A percentile compares a stretch with the other conserved stretches of the same genome.
Evolutionary conservation across 2,329 filamentous ascomycete species (phyloP).

Genomic region (Pseudogymnoascus sp.): DNA sequence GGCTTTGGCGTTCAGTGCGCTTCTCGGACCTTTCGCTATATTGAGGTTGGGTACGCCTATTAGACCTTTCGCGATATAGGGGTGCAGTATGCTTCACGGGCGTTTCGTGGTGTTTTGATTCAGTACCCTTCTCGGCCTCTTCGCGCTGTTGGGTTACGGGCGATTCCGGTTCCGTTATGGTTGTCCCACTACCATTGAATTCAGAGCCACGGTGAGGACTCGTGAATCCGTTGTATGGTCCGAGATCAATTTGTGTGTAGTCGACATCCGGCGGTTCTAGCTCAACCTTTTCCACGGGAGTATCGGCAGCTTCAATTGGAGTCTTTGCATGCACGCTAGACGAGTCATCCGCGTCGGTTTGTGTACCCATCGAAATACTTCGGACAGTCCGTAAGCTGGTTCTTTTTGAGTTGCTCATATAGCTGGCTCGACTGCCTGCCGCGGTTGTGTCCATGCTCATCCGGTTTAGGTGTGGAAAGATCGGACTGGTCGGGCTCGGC

Average conservation of each 20-base stretch:
- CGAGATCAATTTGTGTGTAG: slow-evolving; percentile 50
- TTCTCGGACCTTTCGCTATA: slow-evolving; percentile 28
- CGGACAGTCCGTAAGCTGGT: slow-evolving; percentile 55
- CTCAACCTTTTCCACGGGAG: slow-evolving; percentile 34
- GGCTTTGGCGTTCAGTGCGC: slow-evolving; percentile 27
- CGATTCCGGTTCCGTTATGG: neutral
- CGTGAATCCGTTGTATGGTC: slow-evolving; percentile 29
- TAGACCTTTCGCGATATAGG: slow-evolving; percentile 23
- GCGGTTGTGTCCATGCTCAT: slow-evolving; percentile 61
- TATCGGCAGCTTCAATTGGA: slow-evolving; percentile 24
- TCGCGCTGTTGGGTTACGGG: slow-evolving; percentile 25
- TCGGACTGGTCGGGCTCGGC: slow-evolving; percentile 66
- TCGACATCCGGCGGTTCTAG: slow-evolving; percentile 45
- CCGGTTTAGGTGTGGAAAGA: slow-evolving; percentile 47
- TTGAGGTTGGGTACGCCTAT: slow-evolving; percentile 28
- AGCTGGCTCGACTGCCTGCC: slow-evolving; percentile 61
- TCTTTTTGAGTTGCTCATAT: slow-evolving; percentile 52
- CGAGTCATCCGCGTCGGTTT: slow-evolving; percentile 49
- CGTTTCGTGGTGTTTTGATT: slow-evolving; percentile 23
- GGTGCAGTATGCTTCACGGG: slow-evolving; percentile 29
- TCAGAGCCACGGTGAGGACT: slow-evolving; percentile 18
- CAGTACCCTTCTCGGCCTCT: slow-evolving; percentile 28
- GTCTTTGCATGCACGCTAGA: slow-evolving; percentile 34
- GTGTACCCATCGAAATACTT: slow-evolving; percentile 58
- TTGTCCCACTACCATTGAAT: slow-evolving; percentile 19